Percentiles rank a stretch among this genome's conserved stretches.
Evolutionary conservation across 495 filamentous ascomycete species (phyloP).

Genomic region (Emericellopsis terricola): DNA sequence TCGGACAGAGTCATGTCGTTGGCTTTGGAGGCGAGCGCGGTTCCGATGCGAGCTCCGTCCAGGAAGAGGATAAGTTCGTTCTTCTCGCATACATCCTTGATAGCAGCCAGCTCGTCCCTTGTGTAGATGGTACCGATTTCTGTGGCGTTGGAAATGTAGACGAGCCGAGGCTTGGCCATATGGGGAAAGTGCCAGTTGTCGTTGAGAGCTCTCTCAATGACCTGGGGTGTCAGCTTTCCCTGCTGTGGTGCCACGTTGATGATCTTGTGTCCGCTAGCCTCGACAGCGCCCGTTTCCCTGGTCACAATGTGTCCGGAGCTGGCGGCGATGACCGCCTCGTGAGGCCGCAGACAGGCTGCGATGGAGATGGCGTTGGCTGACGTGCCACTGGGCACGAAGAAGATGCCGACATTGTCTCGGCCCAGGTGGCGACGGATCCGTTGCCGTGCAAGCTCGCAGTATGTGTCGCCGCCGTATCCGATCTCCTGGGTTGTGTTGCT

Average conservation of each 20-base stretch:
- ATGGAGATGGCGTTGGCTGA: constrained; percentile 4
- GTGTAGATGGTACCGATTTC: constrained; percentile 3
- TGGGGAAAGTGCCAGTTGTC: constrained; percentile 4
- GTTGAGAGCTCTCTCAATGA: neutral
- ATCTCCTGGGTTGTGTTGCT: constrained; percentile 3
- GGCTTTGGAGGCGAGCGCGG: neutral
- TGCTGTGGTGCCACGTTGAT: constrained; percentile 1
- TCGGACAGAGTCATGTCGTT: constrained; percentile 3
- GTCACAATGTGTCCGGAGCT: constrained; percentile 3
- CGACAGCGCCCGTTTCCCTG: constrained; percentile 2
- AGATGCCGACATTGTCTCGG: constrained; percentile 1
- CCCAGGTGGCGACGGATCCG: constrained; percentile 3
- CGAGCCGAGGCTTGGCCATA: constrained; percentile 2
- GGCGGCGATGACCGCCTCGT: constrained; percentile 3
- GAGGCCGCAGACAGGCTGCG: constrained; percentile 2
- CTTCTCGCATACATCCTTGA: neutral
- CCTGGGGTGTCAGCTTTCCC: constrained; percentile 2
- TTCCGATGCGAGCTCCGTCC: constrained; percentile 2
- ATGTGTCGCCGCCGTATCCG: constrained; percentile 1
- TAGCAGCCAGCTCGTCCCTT: neutral
- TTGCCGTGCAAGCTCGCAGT: constrained; percentile 2
- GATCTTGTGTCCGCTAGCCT: constrained; percentile 4
- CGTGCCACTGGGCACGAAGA: constrained; percentile 3
- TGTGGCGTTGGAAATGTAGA: constrained; percentile 4
- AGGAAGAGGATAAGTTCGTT: constrained; percentile 1